A percentile compares a stretch with the other conserved stretches of the same genome.
Conservation (phyloP, 352 stramenopile species). For the Globisporangium yorkense region DNA sequence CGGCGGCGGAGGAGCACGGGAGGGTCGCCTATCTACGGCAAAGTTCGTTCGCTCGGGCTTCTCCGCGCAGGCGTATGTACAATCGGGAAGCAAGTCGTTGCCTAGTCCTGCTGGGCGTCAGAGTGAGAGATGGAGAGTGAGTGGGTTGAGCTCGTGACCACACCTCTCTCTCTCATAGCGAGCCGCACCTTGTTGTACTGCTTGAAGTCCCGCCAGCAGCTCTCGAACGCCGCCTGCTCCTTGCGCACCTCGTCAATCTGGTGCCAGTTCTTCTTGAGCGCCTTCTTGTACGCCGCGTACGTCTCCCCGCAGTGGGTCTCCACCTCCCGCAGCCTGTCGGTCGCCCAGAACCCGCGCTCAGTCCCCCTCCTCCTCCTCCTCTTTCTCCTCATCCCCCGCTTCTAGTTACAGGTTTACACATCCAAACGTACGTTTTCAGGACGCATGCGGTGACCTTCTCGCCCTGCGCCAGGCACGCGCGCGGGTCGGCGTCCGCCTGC, state of each 20-base stretch:
- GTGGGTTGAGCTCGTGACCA: neutral
- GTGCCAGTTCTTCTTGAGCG: slow-evolving; percentile 87
- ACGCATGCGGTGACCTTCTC: slow-evolving; percentile 86
- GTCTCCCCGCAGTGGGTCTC: slow-evolving; percentile 83
- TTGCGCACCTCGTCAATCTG: slow-evolving; percentile 81
- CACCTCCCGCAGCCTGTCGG: slow-evolving; percentile 57
- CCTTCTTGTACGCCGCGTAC: slow-evolving; percentile 84
- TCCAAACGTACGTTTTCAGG: slow-evolving; percentile 68
- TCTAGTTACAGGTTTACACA: neutral
- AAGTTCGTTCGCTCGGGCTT: neutral
- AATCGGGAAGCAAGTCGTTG: neutral
- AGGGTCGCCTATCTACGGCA: neutral
- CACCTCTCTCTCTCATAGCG: too few relatives aligned
- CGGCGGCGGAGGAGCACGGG: neutral
- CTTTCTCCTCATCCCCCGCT: neutral
- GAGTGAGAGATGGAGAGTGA: neutral
- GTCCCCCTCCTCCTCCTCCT: neutral
- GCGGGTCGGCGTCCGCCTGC: slow-evolving; percentile 73
- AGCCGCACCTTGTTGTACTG: slow-evolving; percentile 25
- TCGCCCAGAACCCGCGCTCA: neutral
- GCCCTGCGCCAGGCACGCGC: slow-evolving; percentile 73
- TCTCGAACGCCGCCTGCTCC: slow-evolving; percentile 79
- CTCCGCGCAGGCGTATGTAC: neutral
- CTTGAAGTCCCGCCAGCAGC: slow-evolving; percentile 84
- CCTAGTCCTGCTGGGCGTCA: neutral